Conservation (phyloP, 2,329 filamentous ascomycete genomes). For the Penicillium thymicola region DNA sequence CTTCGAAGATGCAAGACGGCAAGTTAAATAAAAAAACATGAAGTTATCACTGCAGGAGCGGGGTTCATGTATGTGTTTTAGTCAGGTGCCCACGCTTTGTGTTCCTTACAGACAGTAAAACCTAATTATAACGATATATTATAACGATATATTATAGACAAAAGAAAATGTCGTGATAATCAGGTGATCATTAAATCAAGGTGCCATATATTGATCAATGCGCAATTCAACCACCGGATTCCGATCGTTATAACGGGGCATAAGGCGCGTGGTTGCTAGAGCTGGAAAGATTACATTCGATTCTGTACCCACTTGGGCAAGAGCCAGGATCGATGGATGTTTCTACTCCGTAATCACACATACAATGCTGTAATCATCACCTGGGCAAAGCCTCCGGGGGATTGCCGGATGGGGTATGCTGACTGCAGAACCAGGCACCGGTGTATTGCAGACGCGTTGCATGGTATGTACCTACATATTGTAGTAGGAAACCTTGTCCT, state of each 20-base stretch:
- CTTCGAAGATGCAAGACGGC: background rate
- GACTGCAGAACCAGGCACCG: background rate
- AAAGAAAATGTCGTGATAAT: too few species aligned
- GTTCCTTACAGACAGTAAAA: background rate
- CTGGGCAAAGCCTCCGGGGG: too few species aligned
- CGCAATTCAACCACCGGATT: too few species aligned
- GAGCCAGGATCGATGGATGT: background rate
- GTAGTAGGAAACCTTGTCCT: too few species aligned
- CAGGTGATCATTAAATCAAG: too few species aligned
- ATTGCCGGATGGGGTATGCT: background rate
- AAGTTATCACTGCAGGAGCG: background rate
- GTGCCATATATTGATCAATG: too few species aligned
- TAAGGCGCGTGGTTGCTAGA: background rate
- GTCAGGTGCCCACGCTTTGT: background rate
- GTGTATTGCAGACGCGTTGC: background rate
- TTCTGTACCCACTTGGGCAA: background rate
- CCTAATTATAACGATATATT: too few species aligned
- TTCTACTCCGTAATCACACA: too few species aligned
- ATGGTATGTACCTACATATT: background rate
- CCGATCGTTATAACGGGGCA: too few species aligned
- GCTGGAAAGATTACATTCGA: background rate
- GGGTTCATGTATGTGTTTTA: background rate
- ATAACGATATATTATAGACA: too few species aligned
- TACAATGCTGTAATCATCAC: too few species aligned
- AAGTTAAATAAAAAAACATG: background rate